phyloP scores from a whole-genome alignment of 306 rosid species.

The Vigna nakashimae region DNA sequence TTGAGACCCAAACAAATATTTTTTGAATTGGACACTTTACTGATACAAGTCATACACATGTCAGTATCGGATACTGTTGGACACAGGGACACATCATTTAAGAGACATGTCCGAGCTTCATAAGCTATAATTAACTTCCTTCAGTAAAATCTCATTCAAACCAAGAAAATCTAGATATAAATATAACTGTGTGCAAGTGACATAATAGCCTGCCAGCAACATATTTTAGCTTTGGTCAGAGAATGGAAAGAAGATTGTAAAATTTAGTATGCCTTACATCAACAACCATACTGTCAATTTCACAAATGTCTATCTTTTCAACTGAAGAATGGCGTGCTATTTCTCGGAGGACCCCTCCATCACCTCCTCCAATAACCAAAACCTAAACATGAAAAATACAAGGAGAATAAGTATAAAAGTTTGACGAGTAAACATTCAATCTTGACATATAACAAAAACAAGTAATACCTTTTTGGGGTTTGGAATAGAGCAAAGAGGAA shows the following conservation, averaged over 20 bases:
- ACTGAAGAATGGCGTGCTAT: slow-evolving; percentile 88
- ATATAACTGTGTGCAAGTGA: neutral
- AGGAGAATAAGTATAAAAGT: slow-evolving; percentile 29
- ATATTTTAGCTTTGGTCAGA: slow-evolving; percentile 19
- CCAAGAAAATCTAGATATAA: neutral
- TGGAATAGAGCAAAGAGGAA: slow-evolving; percentile 96
- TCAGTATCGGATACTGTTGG: no score
- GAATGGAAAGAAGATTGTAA: slow-evolving; percentile 30
- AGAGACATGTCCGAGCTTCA: no score
- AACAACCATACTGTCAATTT: slow-evolving; percentile 97
- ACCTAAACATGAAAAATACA: slow-evolving; percentile 55
- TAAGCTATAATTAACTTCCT: no score
- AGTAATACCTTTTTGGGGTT: slow-evolving; percentile 80
- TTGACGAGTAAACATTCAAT: slow-evolving; percentile 16
- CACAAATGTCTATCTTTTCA: slow-evolving; percentile 92
- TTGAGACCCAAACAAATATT: no score
- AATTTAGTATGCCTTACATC: slow-evolving; percentile 53
- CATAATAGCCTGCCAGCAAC: slow-evolving; percentile 25
- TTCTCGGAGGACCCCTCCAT: slow-evolving; percentile 97
- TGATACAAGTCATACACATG: no score
- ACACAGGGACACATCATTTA: no score
- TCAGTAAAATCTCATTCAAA: neutral
- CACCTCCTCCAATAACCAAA: slow-evolving; percentile 99
- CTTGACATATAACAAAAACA: slow-evolving; percentile 9
- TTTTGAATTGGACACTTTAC: no score